Conservation (phyloP, 176 grass and related monocot genomes). For the Triticum aestivum region IWGSC_CS_RefSeq_v2.1 NC_057799.1:52905020-52905519, state of each 20-base stretch:
- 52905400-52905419: rapidly evolving
- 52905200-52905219: background rate
- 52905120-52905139: background rate
- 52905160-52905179: background rate
- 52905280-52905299: background rate
- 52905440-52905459: background rate
- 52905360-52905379: too few species aligned
- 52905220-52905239: background rate
- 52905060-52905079: background rate
- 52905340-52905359: constrained; percentile 1
- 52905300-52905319: background rate
- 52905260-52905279: background rate
- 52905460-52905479: too few species aligned
- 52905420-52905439: background rate
- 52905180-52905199: background rate
- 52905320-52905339: background rate
- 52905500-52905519: too few species aligned
- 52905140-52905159: background rate
- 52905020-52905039: background rate
- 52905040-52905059: background rate
- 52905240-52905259: background rate
- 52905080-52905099: background rate
- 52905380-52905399: background rate
- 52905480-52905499: too few species aligned
- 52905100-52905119: too few species aligned